Evolutionary conservation across 2,329 filamentous ascomycete species (phyloP).

Genomic region (Aspergillus quadricinctus): DNA sequence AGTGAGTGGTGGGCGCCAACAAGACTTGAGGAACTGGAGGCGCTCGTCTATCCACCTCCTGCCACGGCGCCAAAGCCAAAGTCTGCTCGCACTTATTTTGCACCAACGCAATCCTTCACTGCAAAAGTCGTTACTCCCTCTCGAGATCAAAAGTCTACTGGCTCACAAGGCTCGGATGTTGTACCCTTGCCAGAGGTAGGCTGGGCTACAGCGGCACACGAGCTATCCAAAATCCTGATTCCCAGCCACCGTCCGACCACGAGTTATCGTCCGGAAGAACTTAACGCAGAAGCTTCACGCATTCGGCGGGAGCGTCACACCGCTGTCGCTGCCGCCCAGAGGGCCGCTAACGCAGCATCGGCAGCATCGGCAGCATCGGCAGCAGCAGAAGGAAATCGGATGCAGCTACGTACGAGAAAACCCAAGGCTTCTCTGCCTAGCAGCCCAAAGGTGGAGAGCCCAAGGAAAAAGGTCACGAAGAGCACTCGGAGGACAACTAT

Average conservation of each 20-base stretch:
- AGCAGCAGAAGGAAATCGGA: constrained; percentile 52
- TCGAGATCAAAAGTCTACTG: constrained; percentile 46
- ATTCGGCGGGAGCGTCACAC: constrained; percentile 62
- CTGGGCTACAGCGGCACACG: constrained; percentile 79
- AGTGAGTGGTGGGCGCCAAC: constrained; percentile 65
- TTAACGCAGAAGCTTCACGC: constrained; percentile 65
- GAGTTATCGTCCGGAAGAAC: constrained; percentile 73
- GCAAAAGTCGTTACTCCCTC: constrained; percentile 70
- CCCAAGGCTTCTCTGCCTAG: constrained; percentile 41
- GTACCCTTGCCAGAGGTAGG: constrained; percentile 76
- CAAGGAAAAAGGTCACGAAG: constrained; percentile 47
- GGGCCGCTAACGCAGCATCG: constrained; percentile 20
- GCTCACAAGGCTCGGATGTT: constrained; percentile 45
- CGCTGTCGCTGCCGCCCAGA: constrained; percentile 40
- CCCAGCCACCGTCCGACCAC: constrained; percentile 69
- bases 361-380: constrained; percentile 5
- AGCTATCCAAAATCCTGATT: constrained; percentile 77
- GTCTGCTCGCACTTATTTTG: constrained; percentile 68
- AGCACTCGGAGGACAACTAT: constrained; percentile 59
- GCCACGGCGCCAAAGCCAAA: constrained; percentile 52
- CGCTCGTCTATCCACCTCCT: constrained; percentile 50
- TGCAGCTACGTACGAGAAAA: constrained; percentile 71
- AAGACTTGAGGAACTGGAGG: constrained; percentile 67
- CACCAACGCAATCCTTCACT: constrained; percentile 81
- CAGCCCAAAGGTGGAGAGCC: constrained; percentile 52